phyloP scores from a whole-genome alignment of 2,329 filamentous ascomycete species.

The Calonectria hawksworthii region DNA sequence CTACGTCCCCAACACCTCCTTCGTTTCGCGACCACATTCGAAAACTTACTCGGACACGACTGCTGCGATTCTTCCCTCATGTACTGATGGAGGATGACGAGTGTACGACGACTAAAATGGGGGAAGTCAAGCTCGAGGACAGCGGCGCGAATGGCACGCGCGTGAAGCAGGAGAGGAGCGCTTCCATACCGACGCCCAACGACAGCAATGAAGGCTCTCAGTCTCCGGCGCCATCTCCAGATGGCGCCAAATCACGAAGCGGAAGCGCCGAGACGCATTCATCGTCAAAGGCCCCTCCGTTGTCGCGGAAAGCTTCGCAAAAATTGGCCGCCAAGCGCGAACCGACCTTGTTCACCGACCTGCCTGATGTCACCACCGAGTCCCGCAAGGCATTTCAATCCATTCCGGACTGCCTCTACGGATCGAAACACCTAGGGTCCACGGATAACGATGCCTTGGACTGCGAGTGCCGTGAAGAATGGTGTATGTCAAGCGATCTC shows the following conservation, averaged over 20 bases:
- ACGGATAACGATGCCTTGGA: constrained; percentile 93
- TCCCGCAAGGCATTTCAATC: constrained; percentile 83
- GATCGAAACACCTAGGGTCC: constrained; percentile 89
- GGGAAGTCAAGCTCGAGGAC: constrained; percentile 61
- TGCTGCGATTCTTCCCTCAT: constrained; percentile 39
- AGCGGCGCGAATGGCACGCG: constrained; percentile 52
- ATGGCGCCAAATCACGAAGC: constrained; percentile 61
- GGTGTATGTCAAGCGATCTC: constrained; percentile 76
- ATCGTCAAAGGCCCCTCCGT: constrained; percentile 73
- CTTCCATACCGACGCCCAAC: constrained; percentile 54
- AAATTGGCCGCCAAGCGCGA: constrained; percentile 73
- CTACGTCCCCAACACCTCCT: constrained; percentile 23
- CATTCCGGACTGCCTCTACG: constrained; percentile 89
- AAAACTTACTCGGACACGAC: constrained; percentile 23
- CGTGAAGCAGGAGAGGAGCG: constrained; percentile 58
- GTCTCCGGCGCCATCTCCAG: constrained; percentile 60
- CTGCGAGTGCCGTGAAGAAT: constrained; percentile 95
- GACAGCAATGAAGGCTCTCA: constrained; percentile 43
- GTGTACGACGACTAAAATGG: constrained; percentile 57
- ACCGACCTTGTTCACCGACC: constrained; percentile 77
- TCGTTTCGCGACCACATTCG: constrained; percentile 27
- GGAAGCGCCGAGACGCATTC: constrained; percentile 64
- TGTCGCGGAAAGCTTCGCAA: constrained; percentile 80
- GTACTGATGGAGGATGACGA: constrained; percentile 59
- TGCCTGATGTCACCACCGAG: constrained; percentile 83